These are phyloP conservation scores for Zanthoxylum bungeanum DNA, from an alignment of 345 rosid genomes.

Conservation along the genomic window DNA sequence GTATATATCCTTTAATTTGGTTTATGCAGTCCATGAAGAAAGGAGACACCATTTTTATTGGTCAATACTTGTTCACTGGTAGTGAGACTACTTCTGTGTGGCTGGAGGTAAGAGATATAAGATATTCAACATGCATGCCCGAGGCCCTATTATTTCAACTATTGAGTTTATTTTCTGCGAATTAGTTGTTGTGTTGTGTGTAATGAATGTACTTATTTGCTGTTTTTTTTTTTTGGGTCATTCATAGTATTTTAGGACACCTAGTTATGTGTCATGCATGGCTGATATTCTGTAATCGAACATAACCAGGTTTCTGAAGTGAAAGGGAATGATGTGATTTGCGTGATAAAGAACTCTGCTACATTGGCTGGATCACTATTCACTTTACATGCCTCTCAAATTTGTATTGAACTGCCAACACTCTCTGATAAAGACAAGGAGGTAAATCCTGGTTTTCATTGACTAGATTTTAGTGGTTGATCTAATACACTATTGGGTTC, in stretches of 20 bases:
- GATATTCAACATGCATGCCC: not conserved
- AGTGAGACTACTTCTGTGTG: conserved; percentile 98
- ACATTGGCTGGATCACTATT: conserved; percentile 87
- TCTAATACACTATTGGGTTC: not conserved
- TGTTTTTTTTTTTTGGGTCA: too few species aligned
- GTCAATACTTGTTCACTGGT: conserved; percentile 95
- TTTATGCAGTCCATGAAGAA: conserved; percentile 76
- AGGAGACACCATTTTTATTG: conserved; percentile 92
- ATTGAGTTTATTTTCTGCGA: not conserved
- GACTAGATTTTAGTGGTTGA: not conserved
- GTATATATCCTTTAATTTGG: conserved; percentile 13
- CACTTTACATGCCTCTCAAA: conserved; percentile 86
- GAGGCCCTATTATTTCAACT: not conserved
- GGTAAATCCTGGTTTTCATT: conserved; percentile 34
- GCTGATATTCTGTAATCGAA: conserved; percentile 14
- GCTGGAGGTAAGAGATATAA: conserved; percentile 85
- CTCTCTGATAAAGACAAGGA: conserved; percentile 88
- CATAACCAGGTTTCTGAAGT: conserved; percentile 72
- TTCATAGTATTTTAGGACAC: not conserved
- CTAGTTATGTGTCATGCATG: not conserved
- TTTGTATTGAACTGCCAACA: conserved; percentile 82
- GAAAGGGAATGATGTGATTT: conserved; percentile 78
- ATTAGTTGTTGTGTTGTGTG: not conserved
- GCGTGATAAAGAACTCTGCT: conserved; percentile 81
- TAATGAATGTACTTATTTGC: not conserved